These are phyloP conservation scores for Lablab purpureus DNA, from an alignment of 306 rosid species.

Conservation along the genomic window DNA sequence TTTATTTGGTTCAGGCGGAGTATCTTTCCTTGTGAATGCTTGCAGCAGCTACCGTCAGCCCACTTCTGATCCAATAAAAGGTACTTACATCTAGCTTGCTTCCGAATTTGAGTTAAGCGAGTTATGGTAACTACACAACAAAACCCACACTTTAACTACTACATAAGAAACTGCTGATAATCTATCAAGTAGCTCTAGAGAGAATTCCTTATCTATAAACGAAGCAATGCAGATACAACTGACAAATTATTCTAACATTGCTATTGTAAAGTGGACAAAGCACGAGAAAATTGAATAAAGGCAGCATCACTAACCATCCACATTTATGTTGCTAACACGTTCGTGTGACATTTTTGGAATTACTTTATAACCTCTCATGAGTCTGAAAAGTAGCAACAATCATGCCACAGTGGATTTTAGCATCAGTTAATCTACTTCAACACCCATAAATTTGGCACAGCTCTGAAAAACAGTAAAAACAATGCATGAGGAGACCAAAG, in stretches of 20 bases:
- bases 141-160: conserved; percentile 3
- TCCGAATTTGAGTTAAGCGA: conserved; percentile 47
- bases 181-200: conserved; percentile 32
- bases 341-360: not conserved
- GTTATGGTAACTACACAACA: conserved; percentile 19
- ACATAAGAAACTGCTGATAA: conserved; percentile 27
- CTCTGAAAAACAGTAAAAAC: conserved; percentile 27
- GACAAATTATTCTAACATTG: conserved; percentile 22
- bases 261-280: conserved; percentile 9
- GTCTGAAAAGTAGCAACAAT: conserved; percentile 6
- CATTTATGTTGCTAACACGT: conserved; percentile 14
- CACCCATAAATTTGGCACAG: conserved; percentile 14
- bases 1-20: conserved; percentile 46
- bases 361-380: not conserved
- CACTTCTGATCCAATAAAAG: conserved; percentile 8
- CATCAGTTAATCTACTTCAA: conserved; percentile 13
- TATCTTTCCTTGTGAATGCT: conserved; percentile 33
- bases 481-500: conserved; percentile 43
- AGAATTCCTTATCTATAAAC: conserved; percentile 38
- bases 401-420: not conserved
- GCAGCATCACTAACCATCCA: conserved; percentile 42
- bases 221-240: conserved; percentile 18
- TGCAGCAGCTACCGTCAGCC: not conserved
- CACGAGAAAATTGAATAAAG: conserved; percentile 20
- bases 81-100: conserved; percentile 46